These are phyloP conservation scores for Saccharomycopsis sp. DNA, from an alignment of 805 yeast genomes.

Conservation along the genomic window DNA sequence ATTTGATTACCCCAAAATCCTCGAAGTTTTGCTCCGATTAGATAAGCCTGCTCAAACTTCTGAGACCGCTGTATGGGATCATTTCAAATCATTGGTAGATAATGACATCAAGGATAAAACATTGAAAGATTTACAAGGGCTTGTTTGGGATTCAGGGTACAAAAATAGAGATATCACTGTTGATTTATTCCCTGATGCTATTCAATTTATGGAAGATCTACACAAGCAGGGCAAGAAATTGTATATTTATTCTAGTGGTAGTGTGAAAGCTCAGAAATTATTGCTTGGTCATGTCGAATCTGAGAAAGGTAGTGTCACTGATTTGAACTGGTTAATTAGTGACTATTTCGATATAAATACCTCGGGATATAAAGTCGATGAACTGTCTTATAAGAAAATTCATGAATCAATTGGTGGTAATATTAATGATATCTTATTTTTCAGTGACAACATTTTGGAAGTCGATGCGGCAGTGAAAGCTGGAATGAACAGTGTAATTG, in stretches of 20 bases:
- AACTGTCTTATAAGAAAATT: constrained; percentile 53
- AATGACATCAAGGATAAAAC: constrained; percentile 71
- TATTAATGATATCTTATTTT: constrained; percentile 43
- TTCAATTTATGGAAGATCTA: constrained; percentile 45
- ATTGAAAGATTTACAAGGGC: constrained; percentile 76
- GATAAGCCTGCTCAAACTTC: constrained; percentile 19
- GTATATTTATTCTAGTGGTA: constrained; percentile 84
- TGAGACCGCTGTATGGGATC: constrained; percentile 31
- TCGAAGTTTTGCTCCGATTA: neutral
- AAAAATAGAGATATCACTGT: constrained; percentile 67
- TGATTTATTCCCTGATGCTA: constrained; percentile 71
- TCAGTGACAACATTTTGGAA: constrained; percentile 77
- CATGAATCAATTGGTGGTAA: constrained; percentile 32
- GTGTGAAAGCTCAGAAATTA: constrained; percentile 78
- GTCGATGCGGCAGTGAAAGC: constrained; percentile 66
- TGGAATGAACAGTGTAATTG: constrained; percentile 53
- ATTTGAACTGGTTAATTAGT: constrained; percentile 45
- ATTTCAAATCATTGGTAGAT: constrained; percentile 52
- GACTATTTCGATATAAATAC: constrained; percentile 85
- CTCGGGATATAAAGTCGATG: constrained; percentile 63
- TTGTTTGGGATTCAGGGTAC: constrained; percentile 77
- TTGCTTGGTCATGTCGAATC: constrained; percentile 58
- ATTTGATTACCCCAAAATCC: neutral
- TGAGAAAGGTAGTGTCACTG: constrained; percentile 29
- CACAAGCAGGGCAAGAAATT: constrained; percentile 30